Evolutionary conservation across 139 green algal genomes (phyloP).

Genomic region (Volvox africanus): DNA sequence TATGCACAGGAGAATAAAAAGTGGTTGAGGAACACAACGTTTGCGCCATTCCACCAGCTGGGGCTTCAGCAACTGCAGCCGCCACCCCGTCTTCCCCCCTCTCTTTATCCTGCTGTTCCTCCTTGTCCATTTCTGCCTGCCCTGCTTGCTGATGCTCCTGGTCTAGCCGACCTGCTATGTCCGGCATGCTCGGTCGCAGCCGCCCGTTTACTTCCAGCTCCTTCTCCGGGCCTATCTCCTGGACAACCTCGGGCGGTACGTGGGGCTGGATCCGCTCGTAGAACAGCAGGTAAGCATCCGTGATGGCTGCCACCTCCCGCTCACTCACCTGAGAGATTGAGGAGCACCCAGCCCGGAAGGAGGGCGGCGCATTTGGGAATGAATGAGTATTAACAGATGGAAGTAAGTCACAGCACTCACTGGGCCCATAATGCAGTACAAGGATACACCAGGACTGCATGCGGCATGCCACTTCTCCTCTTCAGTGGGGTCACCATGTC

Average conservation of each 20-base stretch:
- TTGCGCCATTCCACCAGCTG: neutral
- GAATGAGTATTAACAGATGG: too few relatives aligned
- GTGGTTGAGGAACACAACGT: too few relatives aligned
- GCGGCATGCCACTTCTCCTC: too few relatives aligned
- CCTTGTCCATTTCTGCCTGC: neutral
- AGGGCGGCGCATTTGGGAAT: too few relatives aligned
- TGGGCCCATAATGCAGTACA: too few relatives aligned
- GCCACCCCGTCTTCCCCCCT: neutral
- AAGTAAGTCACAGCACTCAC: too few relatives aligned
- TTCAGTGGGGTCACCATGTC: too few relatives aligned
- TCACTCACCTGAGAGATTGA: neutral
- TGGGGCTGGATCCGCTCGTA: constrained; percentile 48
- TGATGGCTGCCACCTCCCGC: constrained; percentile 26
- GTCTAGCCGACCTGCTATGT: neutral
- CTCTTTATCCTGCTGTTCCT: neutral
- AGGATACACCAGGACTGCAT: too few relatives aligned
- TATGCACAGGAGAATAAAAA: too few relatives aligned
- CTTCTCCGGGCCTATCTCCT: neutral
- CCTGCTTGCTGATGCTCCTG: neutral
- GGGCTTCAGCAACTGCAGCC: neutral
- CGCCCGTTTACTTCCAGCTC: neutral
- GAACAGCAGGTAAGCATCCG: constrained; percentile 68
- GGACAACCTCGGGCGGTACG: neutral
- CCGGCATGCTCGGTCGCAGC: neutral
- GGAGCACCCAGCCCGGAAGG: too few relatives aligned